Conservation (phyloP, 371 early-diverging fungal genomes). For the Saksenaea oblongispora region DNA sequence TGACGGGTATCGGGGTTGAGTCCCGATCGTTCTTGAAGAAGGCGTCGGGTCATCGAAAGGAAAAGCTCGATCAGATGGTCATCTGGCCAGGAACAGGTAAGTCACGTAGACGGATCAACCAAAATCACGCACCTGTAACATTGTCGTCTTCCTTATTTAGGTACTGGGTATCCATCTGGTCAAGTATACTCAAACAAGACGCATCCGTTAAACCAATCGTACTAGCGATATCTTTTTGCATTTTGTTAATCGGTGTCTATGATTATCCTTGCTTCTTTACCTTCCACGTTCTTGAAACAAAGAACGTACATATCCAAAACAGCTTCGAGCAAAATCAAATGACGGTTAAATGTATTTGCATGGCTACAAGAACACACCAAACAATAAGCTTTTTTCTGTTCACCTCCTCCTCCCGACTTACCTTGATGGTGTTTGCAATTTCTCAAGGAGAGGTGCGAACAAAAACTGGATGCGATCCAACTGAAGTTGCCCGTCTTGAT, state of each 20-base stretch:
- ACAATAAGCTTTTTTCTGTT: background rate
- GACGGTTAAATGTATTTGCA: slow-evolving; percentile 12
- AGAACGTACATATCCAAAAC: slow-evolving; percentile 28
- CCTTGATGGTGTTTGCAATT: slow-evolving; percentile 21
- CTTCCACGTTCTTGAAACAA: background rate
- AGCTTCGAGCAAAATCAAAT: slow-evolving; percentile 25
- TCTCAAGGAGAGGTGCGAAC: slow-evolving; percentile 11
- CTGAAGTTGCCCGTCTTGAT: slow-evolving; percentile 13
- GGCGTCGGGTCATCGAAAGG: slow-evolving; percentile 25
- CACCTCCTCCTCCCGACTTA: slow-evolving; percentile 4
- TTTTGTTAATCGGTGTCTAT: background rate
- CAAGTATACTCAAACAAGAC: background rate
- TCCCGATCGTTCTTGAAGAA: slow-evolving; percentile 10
- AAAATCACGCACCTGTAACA: slow-evolving; percentile 32
- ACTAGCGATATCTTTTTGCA: background rate
- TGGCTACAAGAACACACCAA: background rate
- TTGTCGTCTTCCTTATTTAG: slow-evolving; percentile 28
- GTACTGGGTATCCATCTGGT: slow-evolving; percentile 23
- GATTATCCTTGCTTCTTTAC: background rate
- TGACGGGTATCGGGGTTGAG: slow-evolving; percentile 11
- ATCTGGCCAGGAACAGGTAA: slow-evolving; percentile 18
- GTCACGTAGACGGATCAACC: background rate
- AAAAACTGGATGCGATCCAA: slow-evolving; percentile 7
- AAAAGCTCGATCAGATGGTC: slow-evolving; percentile 26
- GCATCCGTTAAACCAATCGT: slow-evolving; percentile 8